Conservation (phyloP, 345 rosid genomes). For the Lepidium africanum region DNA sequence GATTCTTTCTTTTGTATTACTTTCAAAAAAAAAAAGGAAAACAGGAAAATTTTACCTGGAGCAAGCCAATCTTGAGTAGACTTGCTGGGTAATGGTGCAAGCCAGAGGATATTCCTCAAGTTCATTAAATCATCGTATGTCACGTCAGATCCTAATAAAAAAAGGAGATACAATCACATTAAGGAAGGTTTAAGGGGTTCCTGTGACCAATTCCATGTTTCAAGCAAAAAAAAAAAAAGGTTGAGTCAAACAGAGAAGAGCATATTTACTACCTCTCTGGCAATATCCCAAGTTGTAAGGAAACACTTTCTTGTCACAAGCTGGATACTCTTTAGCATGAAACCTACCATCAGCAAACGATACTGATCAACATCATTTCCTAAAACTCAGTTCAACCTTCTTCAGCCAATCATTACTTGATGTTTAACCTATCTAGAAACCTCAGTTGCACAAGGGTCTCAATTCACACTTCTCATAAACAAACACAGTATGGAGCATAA, state of each 20-base stretch:
- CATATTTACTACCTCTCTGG: constrained; percentile 48
- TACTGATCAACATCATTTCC: background rate
- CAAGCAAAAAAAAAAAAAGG: background rate
- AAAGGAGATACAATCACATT: background rate
- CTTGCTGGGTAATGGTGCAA: constrained; percentile 75
- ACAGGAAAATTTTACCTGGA: constrained; percentile 46
- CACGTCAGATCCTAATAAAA: constrained; percentile 50
- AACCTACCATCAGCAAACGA: constrained; percentile 43
- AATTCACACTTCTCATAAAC: background rate
- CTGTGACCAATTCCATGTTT: background rate
- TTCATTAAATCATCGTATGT: constrained; percentile 71
- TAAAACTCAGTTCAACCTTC: background rate
- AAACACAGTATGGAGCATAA: background rate
- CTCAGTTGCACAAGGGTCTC: background rate
- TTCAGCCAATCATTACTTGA: background rate
- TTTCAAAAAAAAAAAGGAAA: background rate
- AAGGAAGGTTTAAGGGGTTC: background rate
- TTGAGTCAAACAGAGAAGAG: background rate
- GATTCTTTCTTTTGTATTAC: background rate
- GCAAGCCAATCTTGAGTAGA: constrained; percentile 49
- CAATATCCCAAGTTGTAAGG: constrained; percentile 84
- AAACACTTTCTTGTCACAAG: constrained; percentile 54
- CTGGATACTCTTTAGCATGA: constrained; percentile 93
- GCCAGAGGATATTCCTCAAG: constrained; percentile 87
- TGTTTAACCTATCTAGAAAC: background rate